Conservation (phyloP, 192 early-diverging fungal species). For the Coemansia sp. region DNA sequence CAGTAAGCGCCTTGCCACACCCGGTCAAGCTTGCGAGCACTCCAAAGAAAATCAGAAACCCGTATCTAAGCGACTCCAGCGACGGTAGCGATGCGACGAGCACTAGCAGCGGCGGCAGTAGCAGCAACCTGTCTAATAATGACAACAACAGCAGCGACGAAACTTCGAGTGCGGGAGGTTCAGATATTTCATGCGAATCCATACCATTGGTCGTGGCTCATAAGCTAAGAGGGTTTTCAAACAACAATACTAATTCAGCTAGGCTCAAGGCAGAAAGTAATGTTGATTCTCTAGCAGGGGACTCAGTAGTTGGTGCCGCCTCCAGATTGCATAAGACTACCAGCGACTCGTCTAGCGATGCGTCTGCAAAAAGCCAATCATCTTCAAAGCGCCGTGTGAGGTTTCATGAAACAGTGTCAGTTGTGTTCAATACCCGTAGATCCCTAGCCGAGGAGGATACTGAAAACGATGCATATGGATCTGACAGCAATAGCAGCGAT, state of each 20-base stretch:
- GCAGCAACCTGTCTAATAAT: neutral
- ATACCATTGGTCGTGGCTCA: neutral
- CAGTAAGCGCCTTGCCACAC: conserved; percentile 11
- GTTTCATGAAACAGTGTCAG: conserved; percentile 52
- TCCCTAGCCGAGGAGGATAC: conserved; percentile 23
- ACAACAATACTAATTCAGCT: too few species aligned
- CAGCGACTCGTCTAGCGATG: conserved; percentile 40
- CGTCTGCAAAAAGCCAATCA: conserved; percentile 43
- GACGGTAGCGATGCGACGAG: conserved; percentile 16
- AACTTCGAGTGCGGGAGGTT: conserved; percentile 23
- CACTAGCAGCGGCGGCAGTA: conserved; percentile 1
- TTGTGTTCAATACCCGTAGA: conserved; percentile 40
- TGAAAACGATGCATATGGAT: conserved; percentile 19
- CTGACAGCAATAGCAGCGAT: conserved; percentile 50
- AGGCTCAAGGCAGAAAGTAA: too few species aligned
- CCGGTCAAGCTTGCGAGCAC: conserved; percentile 45
- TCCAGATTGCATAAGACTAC: neutral
- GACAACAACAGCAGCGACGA: conserved; percentile 26
- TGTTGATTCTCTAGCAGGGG: too few species aligned
- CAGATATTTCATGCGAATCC: conserved; percentile 26
- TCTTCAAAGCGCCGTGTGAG: conserved; percentile 50
- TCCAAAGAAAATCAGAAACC: conserved; percentile 27
- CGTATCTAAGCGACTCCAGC: conserved; percentile 46
- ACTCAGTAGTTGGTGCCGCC: neutral
- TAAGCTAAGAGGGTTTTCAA: conserved; percentile 15